These are phyloP conservation scores for Tulasnella sp. DNA, from an alignment of 768 basidiomycete species.

Conservation along the genomic window DNA sequence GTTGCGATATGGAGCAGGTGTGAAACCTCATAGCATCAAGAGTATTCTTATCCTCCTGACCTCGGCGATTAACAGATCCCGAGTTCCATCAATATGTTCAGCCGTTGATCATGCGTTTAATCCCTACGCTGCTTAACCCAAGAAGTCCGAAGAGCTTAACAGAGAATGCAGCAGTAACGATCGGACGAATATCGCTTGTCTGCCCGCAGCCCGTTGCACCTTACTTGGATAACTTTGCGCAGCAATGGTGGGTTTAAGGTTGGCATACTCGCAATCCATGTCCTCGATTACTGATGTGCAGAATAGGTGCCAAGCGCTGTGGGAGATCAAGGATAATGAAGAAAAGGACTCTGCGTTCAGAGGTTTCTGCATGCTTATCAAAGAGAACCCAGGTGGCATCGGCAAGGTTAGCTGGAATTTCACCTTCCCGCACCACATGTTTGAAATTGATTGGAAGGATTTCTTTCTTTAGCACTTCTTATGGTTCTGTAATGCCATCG, in stretches of 20 bases:
- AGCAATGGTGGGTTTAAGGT: slow-evolving; percentile 52
- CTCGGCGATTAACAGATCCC: slow-evolving; percentile 70
- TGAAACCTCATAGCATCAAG: too few relatives aligned
- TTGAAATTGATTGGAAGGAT: slow-evolving; percentile 25
- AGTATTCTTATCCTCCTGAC: not conserved
- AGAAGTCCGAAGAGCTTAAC: slow-evolving; percentile 89
- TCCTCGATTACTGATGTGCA: not conserved
- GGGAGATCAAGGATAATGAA: slow-evolving; percentile 98
- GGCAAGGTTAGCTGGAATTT: slow-evolving; percentile 53
- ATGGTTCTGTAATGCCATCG: slow-evolving; percentile 98
- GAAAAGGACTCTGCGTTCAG: slow-evolving; percentile 99
- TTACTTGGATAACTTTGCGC: slow-evolving; percentile 79
- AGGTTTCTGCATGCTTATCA: slow-evolving; percentile 91
- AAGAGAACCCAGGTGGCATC: slow-evolving; percentile 87
- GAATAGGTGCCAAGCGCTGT: slow-evolving; percentile 68
- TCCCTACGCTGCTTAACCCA: slow-evolving; percentile 85
- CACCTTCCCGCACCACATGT: not conserved
- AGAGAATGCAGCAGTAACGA: slow-evolving; percentile 98
- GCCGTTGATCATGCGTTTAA: slow-evolving; percentile 73
- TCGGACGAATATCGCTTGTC: slow-evolving; percentile 90
- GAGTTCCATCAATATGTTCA: slow-evolving; percentile 91
- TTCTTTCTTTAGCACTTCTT: slow-evolving; percentile 61
- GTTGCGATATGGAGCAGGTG: slow-evolving; percentile 76
- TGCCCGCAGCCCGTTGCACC: slow-evolving; percentile 84
- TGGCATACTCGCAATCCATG: not conserved